Base-by-base conservation (phyloP, 352 stramenopile genomes). In the Aphanomyces invadans region DNA sequence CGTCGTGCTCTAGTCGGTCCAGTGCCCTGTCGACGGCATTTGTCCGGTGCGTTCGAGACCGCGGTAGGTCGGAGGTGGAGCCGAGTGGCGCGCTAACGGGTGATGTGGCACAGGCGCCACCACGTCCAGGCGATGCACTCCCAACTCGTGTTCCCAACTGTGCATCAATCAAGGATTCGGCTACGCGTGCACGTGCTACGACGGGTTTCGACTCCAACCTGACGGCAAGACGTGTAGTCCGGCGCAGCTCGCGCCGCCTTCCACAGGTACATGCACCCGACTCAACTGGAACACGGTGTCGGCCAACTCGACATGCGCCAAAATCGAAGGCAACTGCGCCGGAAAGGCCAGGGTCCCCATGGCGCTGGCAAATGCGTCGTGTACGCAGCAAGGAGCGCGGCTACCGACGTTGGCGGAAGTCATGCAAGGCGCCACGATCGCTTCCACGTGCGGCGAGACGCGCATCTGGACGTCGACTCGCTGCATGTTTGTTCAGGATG, bases 81-180 rank as follows among this genome's bases (percentile, higher is more conserved):
- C n/a, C n/a, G n/a, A n/a, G n/a, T n/a, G n/a, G n/a, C n/a, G n/a
- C n/a, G n/a, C n/a, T n/a, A n/a, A n/a, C n/a, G n/a, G n/a, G n/a
- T n/a, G 17, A 10, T 53, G 45, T 19, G 7, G 36, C 19, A 53
- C 45, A 26, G 45, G 17, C 7, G 23, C 45, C 21, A 53, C 45
- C 23, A 26, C 17, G 10, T 53, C 19, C 49, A 12, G 36, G 21
- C 5, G 19, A 4, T 57, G 49, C n/a, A 29, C 21, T 1, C 7
- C 3, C 4, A 17, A 25, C 7, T 12, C 49, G 2, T 57, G 49
- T 26, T 36, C 21, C 21, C 49, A 57, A 12, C 10, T 57, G 19
- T 57, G 49, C 26, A 23, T 57, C 49, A 57, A 57, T 29, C 49
- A 57, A 57, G 31, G 31, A 12, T 57, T 38, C 10, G 49, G 49